Evolutionary conservation across 495 filamentous ascomycete genomes (phyloP), one percentile per base, ranked within the genome.

Genomic region (Chaetomium cochliodes): DNA sequence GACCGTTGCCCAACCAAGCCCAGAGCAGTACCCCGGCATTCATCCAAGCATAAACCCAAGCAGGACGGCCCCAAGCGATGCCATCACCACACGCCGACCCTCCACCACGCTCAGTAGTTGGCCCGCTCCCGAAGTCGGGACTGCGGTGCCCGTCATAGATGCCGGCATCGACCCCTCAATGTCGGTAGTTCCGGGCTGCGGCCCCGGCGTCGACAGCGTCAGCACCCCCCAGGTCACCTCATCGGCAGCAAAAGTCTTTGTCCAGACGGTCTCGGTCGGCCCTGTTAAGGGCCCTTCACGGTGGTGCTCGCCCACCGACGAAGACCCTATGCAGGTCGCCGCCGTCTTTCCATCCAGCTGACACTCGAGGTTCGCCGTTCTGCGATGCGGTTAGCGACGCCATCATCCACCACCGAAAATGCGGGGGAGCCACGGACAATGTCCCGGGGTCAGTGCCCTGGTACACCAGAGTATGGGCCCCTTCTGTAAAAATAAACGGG

Each of bases 401-500:
- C 54, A 49, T 54, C 47, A 30, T n/a, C 7, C 11, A 22, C 11
- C 9, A 16, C n/a, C 46, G 8, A 9, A 7, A 23, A 33, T 41
- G 44, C 11, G 50, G 23, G 49, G 12, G 26, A n/a, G 37, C 51
- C 5, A 66, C 67, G 3, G 18, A 79, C 78, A 76, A 67, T 15
- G 63, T 67, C 0, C 71, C 72, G 3, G 73, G 65, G 16, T 67
- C 67, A 1, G 69, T 58, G 13, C 69, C 69, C 7, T 49, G 64
- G 37, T 73, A 74, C 33, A 72, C 65, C 30, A 79, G 58, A 0
- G 75, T 78, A 30, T 47, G 58, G 3, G 76, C 73, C 0, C 77
- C 78, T 63, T 79, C 73, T 18, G 68, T 70, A 44, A 80, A 76
- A 15, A 74, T 67, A 63, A 79, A 79, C 33, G 77, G 75, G 18